phyloP scores from a whole-genome alignment of 352 stramenopile genomes.

The Aphanomyces cochlioides region DNA sequence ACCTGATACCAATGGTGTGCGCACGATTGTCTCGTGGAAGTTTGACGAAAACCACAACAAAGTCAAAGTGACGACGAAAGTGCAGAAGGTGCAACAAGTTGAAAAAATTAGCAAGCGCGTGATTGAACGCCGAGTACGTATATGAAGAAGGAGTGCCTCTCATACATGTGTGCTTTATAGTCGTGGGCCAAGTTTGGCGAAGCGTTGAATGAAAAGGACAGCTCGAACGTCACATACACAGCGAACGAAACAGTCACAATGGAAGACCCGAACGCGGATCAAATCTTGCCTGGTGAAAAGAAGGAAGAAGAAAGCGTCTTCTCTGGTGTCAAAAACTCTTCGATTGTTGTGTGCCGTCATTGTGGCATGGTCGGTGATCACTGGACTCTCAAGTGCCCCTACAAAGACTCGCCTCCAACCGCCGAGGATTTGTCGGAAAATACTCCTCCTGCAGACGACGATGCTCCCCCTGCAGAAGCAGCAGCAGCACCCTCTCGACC shows the following conservation, averaged over 20 bases:
- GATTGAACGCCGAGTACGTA: constrained; percentile 60
- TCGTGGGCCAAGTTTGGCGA: constrained; percentile 83
- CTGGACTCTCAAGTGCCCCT: constrained; percentile 89
- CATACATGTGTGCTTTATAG: constrained; percentile 30
- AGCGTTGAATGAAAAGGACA: constrained; percentile 60
- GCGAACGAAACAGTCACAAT: constrained; percentile 70
- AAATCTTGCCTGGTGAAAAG: constrained; percentile 82
- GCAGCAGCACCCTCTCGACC: constrained; percentile 38
- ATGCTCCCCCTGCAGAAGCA: constrained; percentile 36
- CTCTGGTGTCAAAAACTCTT: constrained; percentile 81
- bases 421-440: constrained; percentile 73
- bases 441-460: constrained; percentile 54
- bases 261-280: constrained; percentile 83
- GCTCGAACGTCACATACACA: constrained; percentile 84
- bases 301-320: constrained; percentile 88
- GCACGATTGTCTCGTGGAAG: constrained; percentile 88
- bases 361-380: constrained; percentile 88
- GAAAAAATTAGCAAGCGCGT: constrained; percentile 78
- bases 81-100: constrained; percentile 84
- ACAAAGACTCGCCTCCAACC: constrained; percentile 69
- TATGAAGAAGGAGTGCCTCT: not conserved
- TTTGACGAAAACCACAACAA: constrained; percentile 85
- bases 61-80: constrained; percentile 88
- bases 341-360: constrained; percentile 85
- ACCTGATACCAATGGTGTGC: constrained; percentile 72